A percentile compares a stretch with the other conserved stretches of the same genome.
These are phyloP conservation scores for Saccharomyces hybrid DNA, from an alignment of 1,139 yeast genomes.

Conservation along the genomic window DNA sequence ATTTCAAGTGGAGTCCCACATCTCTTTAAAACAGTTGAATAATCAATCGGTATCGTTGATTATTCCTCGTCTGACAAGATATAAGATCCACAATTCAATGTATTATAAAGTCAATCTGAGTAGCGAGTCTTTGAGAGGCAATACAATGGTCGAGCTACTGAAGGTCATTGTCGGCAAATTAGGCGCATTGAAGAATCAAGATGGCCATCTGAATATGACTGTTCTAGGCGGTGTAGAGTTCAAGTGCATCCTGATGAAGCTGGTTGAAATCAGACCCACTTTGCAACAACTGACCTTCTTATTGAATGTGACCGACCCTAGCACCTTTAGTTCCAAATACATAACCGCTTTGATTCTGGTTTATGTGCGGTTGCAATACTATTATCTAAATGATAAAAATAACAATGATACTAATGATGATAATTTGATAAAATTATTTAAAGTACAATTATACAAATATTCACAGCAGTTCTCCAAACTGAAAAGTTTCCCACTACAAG, in stretches of 20 bases:
- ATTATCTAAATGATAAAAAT: constrained; percentile 14
- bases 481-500: constrained; percentile 19
- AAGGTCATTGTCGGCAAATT: constrained; percentile 22
- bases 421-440: constrained; percentile 12
- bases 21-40: constrained; percentile 26
- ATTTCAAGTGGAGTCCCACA: constrained; percentile 24
- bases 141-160: constrained; percentile 19
- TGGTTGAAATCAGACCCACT: constrained; percentile 28
- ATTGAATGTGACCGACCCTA: constrained; percentile 6
- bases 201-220: constrained; percentile 10
- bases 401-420: constrained; percentile 7
- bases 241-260: constrained; percentile 28
- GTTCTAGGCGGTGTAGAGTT: constrained; percentile 29
- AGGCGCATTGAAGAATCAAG: constrained; percentile 16
- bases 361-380: constrained; percentile 28
- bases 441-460: constrained; percentile 7
- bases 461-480: constrained; percentile 26
- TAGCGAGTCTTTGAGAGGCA: constrained; percentile 23
- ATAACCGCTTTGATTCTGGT: constrained; percentile 22
- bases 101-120: constrained; percentile 27
- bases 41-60: constrained; percentile 31
- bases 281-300: constrained; percentile 21
- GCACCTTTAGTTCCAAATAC: constrained; percentile 24
- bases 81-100: constrained; percentile 26
- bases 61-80: constrained; percentile 28